These are phyloP conservation scores for Podila minutissima DNA, from an alignment of 192 early-diverging fungal species.

Conservation along the genomic window DNA sequence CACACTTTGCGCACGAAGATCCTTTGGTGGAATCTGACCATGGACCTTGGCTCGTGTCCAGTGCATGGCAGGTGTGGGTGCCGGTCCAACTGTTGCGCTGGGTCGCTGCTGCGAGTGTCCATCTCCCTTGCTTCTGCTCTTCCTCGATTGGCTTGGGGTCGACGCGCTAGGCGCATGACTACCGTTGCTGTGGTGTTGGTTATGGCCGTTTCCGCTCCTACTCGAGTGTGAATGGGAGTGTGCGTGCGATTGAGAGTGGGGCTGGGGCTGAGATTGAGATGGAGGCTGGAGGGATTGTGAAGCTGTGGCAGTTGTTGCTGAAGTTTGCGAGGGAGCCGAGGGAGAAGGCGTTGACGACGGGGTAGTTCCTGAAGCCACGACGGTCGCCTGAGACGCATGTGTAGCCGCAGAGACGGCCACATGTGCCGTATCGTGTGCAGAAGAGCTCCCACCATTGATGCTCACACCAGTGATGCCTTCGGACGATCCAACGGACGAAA, in stretches of 20 bases:
- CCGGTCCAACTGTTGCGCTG: constrained; percentile 54
- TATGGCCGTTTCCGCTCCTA: background rate
- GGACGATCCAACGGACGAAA: constrained; percentile 24
- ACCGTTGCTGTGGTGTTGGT: background rate
- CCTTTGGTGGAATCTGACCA: constrained; percentile 67
- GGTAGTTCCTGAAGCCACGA: constrained; percentile 4
- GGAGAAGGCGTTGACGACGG: background rate
- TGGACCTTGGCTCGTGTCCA: constrained; percentile 73
- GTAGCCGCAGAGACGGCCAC: constrained; percentile 3
- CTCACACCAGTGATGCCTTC: constrained; percentile 4
- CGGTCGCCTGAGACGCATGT: background rate
- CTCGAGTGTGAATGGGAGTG: background rate
- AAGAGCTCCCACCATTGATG: background rate
- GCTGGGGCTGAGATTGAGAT: background rate
- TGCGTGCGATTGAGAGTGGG: background rate
- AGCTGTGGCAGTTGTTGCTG: background rate
- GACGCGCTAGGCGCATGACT: background rate
- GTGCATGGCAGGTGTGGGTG: constrained; percentile 85
- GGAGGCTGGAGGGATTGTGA: background rate
- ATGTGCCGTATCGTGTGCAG: constrained; percentile 6
- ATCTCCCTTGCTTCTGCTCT: constrained; percentile 9
- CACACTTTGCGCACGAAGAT: constrained; percentile 82
- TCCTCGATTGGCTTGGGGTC: constrained; percentile 10
- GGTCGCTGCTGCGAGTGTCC: constrained; percentile 8
- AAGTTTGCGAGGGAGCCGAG: background rate